phyloP scores from a whole-genome alignment of 345 rosid genomes.

The Hypericum androsaemum region DNA sequence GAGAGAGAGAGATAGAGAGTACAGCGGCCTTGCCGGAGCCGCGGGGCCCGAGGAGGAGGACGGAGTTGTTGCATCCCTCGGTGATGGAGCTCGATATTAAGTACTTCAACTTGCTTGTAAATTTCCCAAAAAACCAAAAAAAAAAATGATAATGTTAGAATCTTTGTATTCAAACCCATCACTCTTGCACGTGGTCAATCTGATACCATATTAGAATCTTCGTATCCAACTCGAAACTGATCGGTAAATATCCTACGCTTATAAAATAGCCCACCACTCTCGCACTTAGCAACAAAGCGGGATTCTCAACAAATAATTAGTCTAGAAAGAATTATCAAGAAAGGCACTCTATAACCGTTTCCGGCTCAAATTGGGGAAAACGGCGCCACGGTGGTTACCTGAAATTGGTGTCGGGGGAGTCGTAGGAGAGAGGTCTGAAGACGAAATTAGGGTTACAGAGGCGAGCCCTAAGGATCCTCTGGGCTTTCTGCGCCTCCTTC shows the following conservation, averaged over 20 bases:
- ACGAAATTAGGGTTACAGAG: constrained; percentile 57
- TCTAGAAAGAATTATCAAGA: not conserved
- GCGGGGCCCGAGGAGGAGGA: constrained; percentile 87
- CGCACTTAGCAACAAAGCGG: too few species aligned
- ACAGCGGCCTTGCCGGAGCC: constrained; percentile 86
- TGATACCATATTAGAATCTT: too few species aligned
- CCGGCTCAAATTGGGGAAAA: not conserved
- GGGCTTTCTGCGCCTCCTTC: constrained; percentile 14
- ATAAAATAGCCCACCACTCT: too few species aligned
- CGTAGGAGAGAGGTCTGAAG: constrained; percentile 42
- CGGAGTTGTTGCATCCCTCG: constrained; percentile 81
- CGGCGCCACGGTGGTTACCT: constrained; percentile 29
- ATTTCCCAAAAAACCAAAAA: not conserved
- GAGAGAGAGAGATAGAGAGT: constrained; percentile 6
- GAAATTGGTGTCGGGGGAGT: constrained; percentile 64
- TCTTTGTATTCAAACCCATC: too few species aligned
- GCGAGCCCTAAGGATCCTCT: constrained; percentile 45
- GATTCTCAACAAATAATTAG: not conserved
- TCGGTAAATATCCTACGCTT: too few species aligned
- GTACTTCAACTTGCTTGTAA: constrained; percentile 65
- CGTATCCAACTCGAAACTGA: too few species aligned
- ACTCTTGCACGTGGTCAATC: too few species aligned
- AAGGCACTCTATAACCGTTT: not conserved
- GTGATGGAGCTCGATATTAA: constrained; percentile 59
- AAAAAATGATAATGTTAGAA: not conserved